These are phyloP conservation scores for Paradendryphiella salina DNA, from an alignment of 2,329 filamentous ascomycete species.

Conservation along the genomic window DNA sequence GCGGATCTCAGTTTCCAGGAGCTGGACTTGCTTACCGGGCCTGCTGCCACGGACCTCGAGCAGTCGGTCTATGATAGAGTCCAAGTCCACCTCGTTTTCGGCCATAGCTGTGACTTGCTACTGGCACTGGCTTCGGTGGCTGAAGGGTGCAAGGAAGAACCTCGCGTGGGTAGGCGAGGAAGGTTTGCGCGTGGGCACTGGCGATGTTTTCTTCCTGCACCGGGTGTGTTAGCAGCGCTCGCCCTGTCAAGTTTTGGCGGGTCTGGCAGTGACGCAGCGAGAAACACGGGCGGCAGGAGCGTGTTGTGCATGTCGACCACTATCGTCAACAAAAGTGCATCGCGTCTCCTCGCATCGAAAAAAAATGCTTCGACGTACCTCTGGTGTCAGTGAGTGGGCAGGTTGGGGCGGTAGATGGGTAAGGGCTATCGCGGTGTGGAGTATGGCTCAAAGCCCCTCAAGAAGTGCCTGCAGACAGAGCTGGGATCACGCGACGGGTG, in stretches of 20 bases:
- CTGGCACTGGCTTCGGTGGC: constrained; percentile 27
- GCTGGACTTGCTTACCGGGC: constrained; percentile 97
- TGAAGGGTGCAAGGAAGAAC: constrained; percentile 38
- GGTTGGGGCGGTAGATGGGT: constrained; percentile 23
- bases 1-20: constrained; percentile 93
- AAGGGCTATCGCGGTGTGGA: constrained; percentile 35
- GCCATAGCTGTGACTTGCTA: constrained; percentile 62
- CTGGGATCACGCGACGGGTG: constrained; percentile 42
- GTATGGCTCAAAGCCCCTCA: constrained; percentile 49
- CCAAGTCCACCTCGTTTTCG: constrained; percentile 93
- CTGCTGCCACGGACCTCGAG: constrained; percentile 97
- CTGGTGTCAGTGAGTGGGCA: constrained; percentile 29
- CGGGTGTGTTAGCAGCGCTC: constrained; percentile 26
- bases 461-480: constrained; percentile 41
- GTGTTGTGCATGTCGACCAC: constrained; percentile 13
- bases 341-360: background rate
- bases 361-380: constrained; percentile 34
- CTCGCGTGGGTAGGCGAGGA: constrained; percentile 40
- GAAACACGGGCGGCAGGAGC: constrained; percentile 19
- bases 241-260: constrained; percentile 12
- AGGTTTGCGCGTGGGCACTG: constrained; percentile 31
- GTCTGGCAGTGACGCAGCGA: constrained; percentile 12
- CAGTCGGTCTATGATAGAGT: constrained; percentile 98
- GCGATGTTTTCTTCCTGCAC: constrained; percentile 23
- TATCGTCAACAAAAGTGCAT: constrained; percentile 1